Conservation (phyloP, 257 asterid species). For the Ehretia macrophylla region DNA sequence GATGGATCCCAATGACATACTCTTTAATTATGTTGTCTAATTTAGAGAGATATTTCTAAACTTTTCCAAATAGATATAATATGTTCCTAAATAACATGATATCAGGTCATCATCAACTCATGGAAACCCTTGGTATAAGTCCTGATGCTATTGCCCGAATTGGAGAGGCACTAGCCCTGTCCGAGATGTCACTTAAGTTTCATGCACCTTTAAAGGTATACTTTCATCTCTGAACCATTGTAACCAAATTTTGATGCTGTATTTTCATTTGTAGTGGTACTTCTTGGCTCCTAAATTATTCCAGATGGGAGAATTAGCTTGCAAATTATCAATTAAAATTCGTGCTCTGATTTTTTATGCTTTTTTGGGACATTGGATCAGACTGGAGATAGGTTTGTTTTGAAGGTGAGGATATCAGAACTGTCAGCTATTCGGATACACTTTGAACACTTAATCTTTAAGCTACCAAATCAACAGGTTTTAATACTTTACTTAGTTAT, state of each 20-base stretch:
- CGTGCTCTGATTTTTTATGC: conserved; percentile 2
- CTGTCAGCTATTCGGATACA: conserved; percentile 66
- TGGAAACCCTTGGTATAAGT: conserved; percentile 56
- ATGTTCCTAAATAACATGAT: conserved; percentile 16
- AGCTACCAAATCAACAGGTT: conserved; percentile 72
- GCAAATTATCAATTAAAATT: neutral
- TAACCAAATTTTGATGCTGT: too few relatives aligned
- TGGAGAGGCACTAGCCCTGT: conserved; percentile 71
- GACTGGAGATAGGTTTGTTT: conserved; percentile 82
- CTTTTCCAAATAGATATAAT: neutral
- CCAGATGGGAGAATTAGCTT: neutral
- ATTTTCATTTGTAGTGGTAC: too few relatives aligned
- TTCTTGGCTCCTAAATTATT: too few relatives aligned
- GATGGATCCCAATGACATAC: too few relatives aligned
- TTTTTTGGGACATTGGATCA: conserved; percentile 16
- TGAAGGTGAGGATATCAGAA: conserved; percentile 61
- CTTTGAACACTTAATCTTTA: conserved; percentile 73
- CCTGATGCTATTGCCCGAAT: conserved; percentile 73
- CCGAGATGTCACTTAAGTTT: conserved; percentile 78
- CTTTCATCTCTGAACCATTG: too few relatives aligned
- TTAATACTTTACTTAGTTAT: too few relatives aligned
- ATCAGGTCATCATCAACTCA: conserved; percentile 80
- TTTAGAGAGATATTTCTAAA: too few relatives aligned
- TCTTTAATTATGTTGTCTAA: too few relatives aligned
- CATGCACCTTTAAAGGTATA: conserved; percentile 79